Percentiles rank a stretch among this genome's conserved stretches.
Conservation (phyloP, 2,329 filamentous ascomycete species). For the Penicillium sp. region DNA sequence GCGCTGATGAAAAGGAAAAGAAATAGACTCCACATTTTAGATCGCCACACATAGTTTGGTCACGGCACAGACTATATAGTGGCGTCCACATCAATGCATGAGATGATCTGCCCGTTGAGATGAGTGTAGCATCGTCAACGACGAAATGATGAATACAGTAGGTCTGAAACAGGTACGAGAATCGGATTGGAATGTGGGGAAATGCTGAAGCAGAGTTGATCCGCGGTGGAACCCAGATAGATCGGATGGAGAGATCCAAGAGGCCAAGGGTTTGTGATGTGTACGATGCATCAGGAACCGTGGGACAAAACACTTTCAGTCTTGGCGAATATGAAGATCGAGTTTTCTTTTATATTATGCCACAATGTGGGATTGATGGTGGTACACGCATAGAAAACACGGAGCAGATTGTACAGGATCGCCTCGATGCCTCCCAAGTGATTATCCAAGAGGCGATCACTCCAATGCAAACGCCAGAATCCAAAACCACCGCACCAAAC, state of each 20-base stretch:
- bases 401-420: constrained; percentile 23
- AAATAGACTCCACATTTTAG: too few relatives aligned
- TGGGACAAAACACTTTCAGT: too few relatives aligned
- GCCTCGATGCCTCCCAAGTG: constrained; percentile 9
- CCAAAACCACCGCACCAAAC: constrained; percentile 27
- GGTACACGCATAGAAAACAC: constrained; percentile 25
- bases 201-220: constrained; percentile 1
- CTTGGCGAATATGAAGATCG: too few relatives aligned
- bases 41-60: too few relatives aligned
- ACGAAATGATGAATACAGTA: too few relatives aligned
- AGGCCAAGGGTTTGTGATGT: constrained; percentile 18
- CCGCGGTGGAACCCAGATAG: constrained; percentile 15
- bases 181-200: constrained; percentile 17
- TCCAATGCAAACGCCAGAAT: constrained; percentile 26
- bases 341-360: constrained; percentile 17
- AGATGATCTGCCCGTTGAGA: too few relatives aligned
- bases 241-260: constrained; percentile 19
- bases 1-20: too few relatives aligned
- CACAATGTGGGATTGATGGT: constrained; percentile 13
- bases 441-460: constrained; percentile 19
- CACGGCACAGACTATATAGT: too few relatives aligned
- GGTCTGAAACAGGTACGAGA: too few relatives aligned
- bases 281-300: constrained; percentile 18
- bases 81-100: too few relatives aligned
- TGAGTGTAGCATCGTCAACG: too few relatives aligned